Evolutionary conservation across 1,284 basidiomycete species (phyloP).

Genomic region (Ustilago tritici): DNA sequence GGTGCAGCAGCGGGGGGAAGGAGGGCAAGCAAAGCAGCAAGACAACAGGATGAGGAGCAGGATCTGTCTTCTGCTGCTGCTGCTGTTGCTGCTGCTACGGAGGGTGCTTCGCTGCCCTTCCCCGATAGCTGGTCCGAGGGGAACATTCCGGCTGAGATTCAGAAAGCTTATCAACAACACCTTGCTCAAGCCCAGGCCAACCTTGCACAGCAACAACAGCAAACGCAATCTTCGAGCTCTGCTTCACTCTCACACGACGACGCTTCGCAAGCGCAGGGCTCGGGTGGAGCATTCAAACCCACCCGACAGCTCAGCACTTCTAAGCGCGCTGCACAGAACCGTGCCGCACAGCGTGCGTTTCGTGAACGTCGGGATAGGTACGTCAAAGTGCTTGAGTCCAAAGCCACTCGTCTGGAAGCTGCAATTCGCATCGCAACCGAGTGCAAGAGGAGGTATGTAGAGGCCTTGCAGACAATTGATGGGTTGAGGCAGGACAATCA

Average conservation of each 20-base stretch:
- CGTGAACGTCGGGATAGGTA: constrained; percentile 62
- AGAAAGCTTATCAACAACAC: constrained; percentile 48
- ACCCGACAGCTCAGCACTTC: constrained; percentile 54
- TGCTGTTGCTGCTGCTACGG: constrained; percentile 8
- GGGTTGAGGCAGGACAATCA: constrained; percentile 61
- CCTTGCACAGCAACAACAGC: constrained; percentile 7
- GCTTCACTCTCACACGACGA: neutral
- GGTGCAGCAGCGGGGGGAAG: neutral
- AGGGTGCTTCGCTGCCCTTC: constrained; percentile 16
- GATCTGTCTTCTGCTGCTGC: constrained; percentile 23
- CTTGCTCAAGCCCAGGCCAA: constrained; percentile 30
- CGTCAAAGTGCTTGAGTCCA: constrained; percentile 61
- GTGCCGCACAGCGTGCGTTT: constrained; percentile 64
- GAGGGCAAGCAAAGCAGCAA: constrained; percentile 18
- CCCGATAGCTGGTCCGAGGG: constrained; percentile 34
- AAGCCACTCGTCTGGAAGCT: constrained; percentile 50
- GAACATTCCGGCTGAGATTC: constrained; percentile 33
- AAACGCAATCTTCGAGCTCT: constrained; percentile 1
- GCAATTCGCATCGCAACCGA: constrained; percentile 57
- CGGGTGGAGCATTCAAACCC: constrained; percentile 20
- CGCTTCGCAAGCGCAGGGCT: neutral
- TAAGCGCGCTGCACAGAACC: constrained; percentile 65
- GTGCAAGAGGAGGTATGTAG: constrained; percentile 50
- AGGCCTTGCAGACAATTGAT: constrained; percentile 59
- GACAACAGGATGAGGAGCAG: constrained; percentile 20